Evolutionary conservation across 2,329 filamentous ascomycete genomes (phyloP).

Genomic region (Coniella lustricola): DNA sequence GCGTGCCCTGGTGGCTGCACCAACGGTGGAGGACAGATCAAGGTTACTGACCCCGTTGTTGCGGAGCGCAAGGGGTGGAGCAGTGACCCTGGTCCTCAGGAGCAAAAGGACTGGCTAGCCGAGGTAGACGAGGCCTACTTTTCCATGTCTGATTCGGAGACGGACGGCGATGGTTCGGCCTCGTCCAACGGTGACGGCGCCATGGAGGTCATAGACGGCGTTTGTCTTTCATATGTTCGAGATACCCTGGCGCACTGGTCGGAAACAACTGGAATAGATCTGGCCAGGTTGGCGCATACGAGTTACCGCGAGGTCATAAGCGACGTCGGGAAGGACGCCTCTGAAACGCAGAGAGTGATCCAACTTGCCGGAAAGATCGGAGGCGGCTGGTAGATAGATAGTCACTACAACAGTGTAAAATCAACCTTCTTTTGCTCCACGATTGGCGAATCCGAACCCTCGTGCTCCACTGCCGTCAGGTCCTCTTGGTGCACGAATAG

Average conservation of each 20-base stretch:
- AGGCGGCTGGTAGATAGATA: conserved; percentile 72
- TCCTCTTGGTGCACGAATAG: conserved; percentile 67
- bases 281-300: conserved; percentile 71
- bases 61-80: conserved; percentile 39
- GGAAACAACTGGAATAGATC: conserved; percentile 58
- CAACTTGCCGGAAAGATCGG: conserved; percentile 86
- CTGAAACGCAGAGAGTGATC: conserved; percentile 73
- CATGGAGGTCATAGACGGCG: conserved; percentile 49
- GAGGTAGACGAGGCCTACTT: conserved; percentile 87
- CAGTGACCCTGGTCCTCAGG: conserved; percentile 60
- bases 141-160: conserved; percentile 56
- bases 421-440: conserved; percentile 51
- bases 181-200: conserved; percentile 22
- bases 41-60: conserved; percentile 69
- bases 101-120: conserved; percentile 80
- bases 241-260: conserved; percentile 72
- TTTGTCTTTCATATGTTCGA: conserved; percentile 60
- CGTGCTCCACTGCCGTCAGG: conserved; percentile 71
- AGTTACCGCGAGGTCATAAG: conserved; percentile 90
- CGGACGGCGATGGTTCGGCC: conserved; percentile 19
- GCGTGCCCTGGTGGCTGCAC: conserved; percentile 98
- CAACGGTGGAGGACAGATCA: conserved; percentile 93
- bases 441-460: conserved; percentile 67
- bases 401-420: conserved; percentile 21
- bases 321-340: conserved; percentile 75